Percentiles rank a stretch among this genome's conserved stretches.
These are phyloP conservation scores for Trichoderma sp. DNA, from an alignment of 2,329 filamentous ascomycete genomes.

Conservation along the genomic window DNA sequence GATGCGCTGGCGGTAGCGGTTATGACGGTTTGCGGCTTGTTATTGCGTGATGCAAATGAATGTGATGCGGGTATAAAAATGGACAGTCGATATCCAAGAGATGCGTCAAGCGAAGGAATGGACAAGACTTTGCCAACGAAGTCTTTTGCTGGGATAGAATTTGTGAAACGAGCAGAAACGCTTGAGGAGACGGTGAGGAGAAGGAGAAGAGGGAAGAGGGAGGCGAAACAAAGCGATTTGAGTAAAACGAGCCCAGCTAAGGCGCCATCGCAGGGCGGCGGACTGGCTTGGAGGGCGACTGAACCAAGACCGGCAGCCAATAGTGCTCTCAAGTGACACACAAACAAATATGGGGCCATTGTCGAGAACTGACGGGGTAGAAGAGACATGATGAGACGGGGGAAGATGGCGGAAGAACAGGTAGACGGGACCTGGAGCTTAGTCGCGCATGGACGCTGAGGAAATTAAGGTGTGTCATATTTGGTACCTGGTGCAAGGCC, in stretches of 20 bases:
- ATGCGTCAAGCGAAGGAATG: conserved; percentile 2
- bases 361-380: neutral
- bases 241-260: neutral
- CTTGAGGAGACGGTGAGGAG: neutral
- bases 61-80: conserved; percentile 16
- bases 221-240: neutral
- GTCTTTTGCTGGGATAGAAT: neutral
- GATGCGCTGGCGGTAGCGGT: neutral
- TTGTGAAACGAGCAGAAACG: conserved; percentile 15
- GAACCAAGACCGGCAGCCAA: neutral
- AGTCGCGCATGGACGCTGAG: conserved; percentile 2
- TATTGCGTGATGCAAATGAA: conserved; percentile 14
- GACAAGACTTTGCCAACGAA: conserved; percentile 22
- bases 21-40: neutral
- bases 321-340: conserved; percentile 8
- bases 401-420: neutral
- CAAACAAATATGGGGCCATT: conserved; percentile 8
- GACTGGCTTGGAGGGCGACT: conserved; percentile 6
- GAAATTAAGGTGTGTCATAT: conserved; percentile 20
- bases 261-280: conserved; percentile 19
- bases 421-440: conserved; percentile 4
- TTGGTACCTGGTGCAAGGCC: neutral
- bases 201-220: neutral
- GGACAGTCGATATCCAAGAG: conserved; percentile 16
- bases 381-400: neutral